Base-by-base conservation (phyloP, 176 grass and related monocot genomes). In the Phoenix roebelenii region DNA sequence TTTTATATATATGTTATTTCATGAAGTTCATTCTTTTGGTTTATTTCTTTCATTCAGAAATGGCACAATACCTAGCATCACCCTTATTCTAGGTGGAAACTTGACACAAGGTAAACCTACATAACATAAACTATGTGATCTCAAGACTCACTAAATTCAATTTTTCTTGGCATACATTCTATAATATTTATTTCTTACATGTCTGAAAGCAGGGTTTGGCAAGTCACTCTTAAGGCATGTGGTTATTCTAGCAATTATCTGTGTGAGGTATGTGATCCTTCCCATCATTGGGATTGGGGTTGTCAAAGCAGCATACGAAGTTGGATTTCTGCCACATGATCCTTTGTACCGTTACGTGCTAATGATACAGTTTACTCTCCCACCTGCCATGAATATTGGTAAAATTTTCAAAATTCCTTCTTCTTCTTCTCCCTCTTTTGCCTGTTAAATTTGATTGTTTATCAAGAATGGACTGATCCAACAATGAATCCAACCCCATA, bases 351-450 rank as follows among this genome's bases (percentile, higher is more conserved):
- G 75, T 23, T 96, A 95, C 22, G 81, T 90, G 57, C 72, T 96
- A 1, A 88, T 96, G 92, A 49, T 96, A 66, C 87, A 96, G 59
- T 96, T 88, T 25, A 74, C 86, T 0, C n/a, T 96, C 49, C 83
- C 87, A n/a, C 87, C 86, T 4, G 91, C 83, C 5, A 96, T 90
- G 91, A 90, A 80, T 70, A 96, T 96, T 2, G 83, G 92, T 82
- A 88, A 57, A 44, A 44, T 44, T 44, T 44, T 44, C 10, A 44
- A 10, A 44, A 44, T 44, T 44, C 7, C 10, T 14, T 44, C 35
- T 44, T 28, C 26, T 28, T 44, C 35, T 44, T 14, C 7, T 44
- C 35, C 35, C 10, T 44, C 35, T 44, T 44, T 12, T 9, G 1
- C 35, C 10, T 1, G 2, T 44, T 44, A 44, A 44, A 14, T 44